Percentiles rank a stretch among this genome's conserved stretches.
Conservation (phyloP, 1,284 basidiomycete species). For the Cutaneotrichosporon sp. region DNA sequence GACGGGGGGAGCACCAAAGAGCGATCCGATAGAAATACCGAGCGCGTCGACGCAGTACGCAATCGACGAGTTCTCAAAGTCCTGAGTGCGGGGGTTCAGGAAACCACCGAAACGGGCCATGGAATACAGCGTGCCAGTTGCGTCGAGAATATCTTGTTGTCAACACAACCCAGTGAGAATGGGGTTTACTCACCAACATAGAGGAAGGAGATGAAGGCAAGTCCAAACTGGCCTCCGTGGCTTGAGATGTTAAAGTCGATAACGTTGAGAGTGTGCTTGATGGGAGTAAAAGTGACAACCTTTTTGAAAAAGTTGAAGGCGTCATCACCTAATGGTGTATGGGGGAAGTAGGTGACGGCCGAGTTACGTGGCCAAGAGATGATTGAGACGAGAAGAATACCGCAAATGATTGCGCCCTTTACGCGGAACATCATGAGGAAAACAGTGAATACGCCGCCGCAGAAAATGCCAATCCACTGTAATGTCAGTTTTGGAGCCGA, state of each 20-base stretch:
- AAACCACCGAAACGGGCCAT: slow-evolving; percentile 92
- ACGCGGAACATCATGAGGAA: slow-evolving; percentile 81
- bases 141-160: slow-evolving; percentile 59
- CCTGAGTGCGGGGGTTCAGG: slow-evolving; percentile 76
- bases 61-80: slow-evolving; percentile 81
- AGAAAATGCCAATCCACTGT: slow-evolving; percentile 86
- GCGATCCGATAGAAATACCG: slow-evolving; percentile 43
- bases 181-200: slow-evolving; percentile 66
- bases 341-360: slow-evolving; percentile 77
- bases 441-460: slow-evolving; percentile 77
- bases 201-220: slow-evolving; percentile 61
- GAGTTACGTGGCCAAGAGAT: slow-evolving; percentile 84
- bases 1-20: slow-evolving; percentile 82
- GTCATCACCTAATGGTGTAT: slow-evolving; percentile 66
- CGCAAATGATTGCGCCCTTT: slow-evolving; percentile 58
- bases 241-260: slow-evolving; percentile 22
- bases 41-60: slow-evolving; percentile 68
- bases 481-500: slow-evolving; percentile 39
- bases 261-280: slow-evolving; percentile 24
- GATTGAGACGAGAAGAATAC: slow-evolving; percentile 77
- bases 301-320: slow-evolving; percentile 84
- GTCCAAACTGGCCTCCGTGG: slow-evolving; percentile 22
- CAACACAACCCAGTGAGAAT: slow-evolving; percentile 59
- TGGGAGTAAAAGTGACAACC: slow-evolving; percentile 58
- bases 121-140: slow-evolving; percentile 75